Evolutionary conservation across 2,329 filamentous ascomycete species (phyloP).

Genomic region (Arthrobotrys musiformis): DNA sequence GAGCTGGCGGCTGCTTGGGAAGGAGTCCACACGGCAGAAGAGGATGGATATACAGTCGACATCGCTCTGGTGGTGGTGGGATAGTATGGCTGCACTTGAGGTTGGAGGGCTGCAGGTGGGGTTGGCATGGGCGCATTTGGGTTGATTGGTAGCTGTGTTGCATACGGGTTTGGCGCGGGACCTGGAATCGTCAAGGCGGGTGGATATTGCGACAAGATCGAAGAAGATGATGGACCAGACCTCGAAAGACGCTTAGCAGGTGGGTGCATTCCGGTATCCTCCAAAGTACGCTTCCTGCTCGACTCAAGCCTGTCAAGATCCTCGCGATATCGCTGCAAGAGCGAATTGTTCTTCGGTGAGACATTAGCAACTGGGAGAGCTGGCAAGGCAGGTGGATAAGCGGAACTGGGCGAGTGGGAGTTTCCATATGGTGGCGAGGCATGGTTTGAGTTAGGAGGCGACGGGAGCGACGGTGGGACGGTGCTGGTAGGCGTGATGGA

Average conservation of each 20-base stretch:
- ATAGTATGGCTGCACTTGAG: conserved; percentile 60
- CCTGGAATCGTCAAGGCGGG: conserved; percentile 68
- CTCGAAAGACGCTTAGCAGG: conserved; percentile 68
- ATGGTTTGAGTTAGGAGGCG: conserved; percentile 58
- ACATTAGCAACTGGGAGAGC: conserved; percentile 44
- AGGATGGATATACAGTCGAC: conserved; percentile 77
- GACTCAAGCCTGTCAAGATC: conserved; percentile 59
- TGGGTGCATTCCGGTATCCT: conserved; percentile 65
- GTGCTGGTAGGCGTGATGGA: conserved; percentile 47
- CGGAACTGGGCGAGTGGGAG: conserved; percentile 32
- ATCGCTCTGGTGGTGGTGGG: conserved; percentile 75
- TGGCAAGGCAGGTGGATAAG: conserved; percentile 52
- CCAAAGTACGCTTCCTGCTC: conserved; percentile 63
- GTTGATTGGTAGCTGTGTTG: conserved; percentile 62
- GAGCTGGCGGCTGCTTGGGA: conserved; percentile 62
- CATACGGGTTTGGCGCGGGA: conserved; percentile 64
- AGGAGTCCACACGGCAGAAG: conserved; percentile 67
- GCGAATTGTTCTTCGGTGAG: conserved; percentile 59
- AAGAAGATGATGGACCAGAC: conserved; percentile 59
- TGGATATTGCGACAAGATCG: conserved; percentile 64
- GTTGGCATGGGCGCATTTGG: conserved; percentile 64
- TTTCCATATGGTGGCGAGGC: conserved; percentile 58
- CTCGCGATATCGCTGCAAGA: conserved; percentile 60
- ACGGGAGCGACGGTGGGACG: conserved; percentile 58
- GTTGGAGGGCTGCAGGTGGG: conserved; percentile 55